phyloP scores from a whole-genome alignment of 2,329 filamentous ascomycete species.

The Arthrobotrys sphaeroides region DNA sequence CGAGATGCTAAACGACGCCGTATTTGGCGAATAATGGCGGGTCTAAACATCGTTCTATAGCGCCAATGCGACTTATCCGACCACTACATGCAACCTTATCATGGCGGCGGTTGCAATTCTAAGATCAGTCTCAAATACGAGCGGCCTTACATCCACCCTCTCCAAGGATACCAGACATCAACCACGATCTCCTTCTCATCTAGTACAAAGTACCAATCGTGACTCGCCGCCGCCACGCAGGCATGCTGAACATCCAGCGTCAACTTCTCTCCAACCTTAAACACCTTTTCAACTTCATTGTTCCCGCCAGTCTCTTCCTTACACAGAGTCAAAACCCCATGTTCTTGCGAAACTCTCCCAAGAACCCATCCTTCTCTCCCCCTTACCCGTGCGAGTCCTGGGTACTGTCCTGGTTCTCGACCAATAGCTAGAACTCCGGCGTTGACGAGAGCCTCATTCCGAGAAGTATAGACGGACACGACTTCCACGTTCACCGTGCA shows the following conservation, averaged over 20 bases:
- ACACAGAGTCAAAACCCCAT: conserved; percentile 75
- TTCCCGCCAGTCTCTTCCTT: conserved; percentile 60
- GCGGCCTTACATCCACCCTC: conserved; percentile 68
- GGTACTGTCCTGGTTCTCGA: conserved; percentile 77
- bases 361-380: conserved; percentile 72
- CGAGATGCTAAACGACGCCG: no score
- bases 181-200: conserved; percentile 74
- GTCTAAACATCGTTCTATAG: no score
- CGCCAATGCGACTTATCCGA: no score
- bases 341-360: conserved; percentile 78
- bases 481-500: conserved; percentile 77
- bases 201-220: conserved; percentile 77
- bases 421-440: conserved; percentile 76
- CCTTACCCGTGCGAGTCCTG: conserved; percentile 74
- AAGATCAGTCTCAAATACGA: not conserved
- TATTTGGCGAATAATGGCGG: no score
- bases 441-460: conserved; percentile 74
- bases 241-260: conserved; percentile 82
- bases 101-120: no score
- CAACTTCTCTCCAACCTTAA: conserved; percentile 72
- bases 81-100: not conserved
- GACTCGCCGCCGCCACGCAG: conserved; percentile 77
- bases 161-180: conserved; percentile 79
- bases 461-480: conserved; percentile 72
- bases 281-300: conserved; percentile 59